Evolutionary conservation across 352 stramenopile species (phyloP).

Genomic region (Globisporangium mamillatum): DNA sequence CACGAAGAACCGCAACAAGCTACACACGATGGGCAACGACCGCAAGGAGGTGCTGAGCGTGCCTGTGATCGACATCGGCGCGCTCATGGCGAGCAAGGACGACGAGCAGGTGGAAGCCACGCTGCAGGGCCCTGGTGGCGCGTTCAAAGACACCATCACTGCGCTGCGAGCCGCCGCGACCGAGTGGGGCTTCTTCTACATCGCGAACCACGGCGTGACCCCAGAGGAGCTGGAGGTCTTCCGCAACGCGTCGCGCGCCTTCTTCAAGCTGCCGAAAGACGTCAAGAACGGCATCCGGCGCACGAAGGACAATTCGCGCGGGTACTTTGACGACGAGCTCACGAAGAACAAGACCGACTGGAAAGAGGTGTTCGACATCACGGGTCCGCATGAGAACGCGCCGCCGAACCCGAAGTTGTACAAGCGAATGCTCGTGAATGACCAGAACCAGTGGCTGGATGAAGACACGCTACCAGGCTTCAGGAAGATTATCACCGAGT

Average conservation of each 20-base stretch:
- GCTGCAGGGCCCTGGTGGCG: conserved; percentile 16
- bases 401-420: no score
- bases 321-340: conserved; percentile 93
- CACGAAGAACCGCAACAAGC: no score
- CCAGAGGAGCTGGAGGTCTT: conserved; percentile 42
- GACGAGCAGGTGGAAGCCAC: conserved; percentile 34
- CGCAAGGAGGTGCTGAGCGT: no score
- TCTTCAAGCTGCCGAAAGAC: no score
- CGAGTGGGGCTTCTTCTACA: conserved; percentile 93
- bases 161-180: conserved; percentile 50
- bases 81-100: conserved; percentile 35
- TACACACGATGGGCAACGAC: no score
- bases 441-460: conserved; percentile 79
- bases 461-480: conserved; percentile 54
- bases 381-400: no score
- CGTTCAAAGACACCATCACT: conserved; percentile 35
- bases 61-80: conserved; percentile 46
- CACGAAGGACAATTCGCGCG: conserved; percentile 25
- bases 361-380: conserved; percentile 27
- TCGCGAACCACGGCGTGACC: conserved; percentile 78
- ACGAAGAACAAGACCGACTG: conserved; percentile 93
- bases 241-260: no score
- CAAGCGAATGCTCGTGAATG: no score
- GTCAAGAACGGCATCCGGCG: no score
- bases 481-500: conserved; percentile 35